Base-by-base conservation (phyloP, 352 stramenopile species). In the Globisporangium yorkense region DNA sequence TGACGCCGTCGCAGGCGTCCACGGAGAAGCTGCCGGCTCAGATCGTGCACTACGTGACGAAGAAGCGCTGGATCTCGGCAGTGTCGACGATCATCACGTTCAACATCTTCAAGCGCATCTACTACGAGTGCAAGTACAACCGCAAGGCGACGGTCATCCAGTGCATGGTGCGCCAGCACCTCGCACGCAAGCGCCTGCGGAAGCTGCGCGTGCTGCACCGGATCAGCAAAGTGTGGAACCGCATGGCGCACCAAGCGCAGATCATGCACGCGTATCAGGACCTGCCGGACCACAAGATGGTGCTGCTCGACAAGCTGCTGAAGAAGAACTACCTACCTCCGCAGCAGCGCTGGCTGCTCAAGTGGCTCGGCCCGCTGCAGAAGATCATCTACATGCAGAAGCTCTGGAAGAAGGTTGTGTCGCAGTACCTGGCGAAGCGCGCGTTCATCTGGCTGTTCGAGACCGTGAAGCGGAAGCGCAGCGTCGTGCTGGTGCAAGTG, bases 351-450 rank as follows among this genome's bases (percentile, higher is more conserved):
- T 94, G 84, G 84, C 51, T 94, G 31, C 71, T 94, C n/a, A 91
- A 87, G 63, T 94, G 84, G 84, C 69, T 94, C 8, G 84, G 82
- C 3, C 84, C 84, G 41, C 56, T 94, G 21, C 77, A 92, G 58
- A 79, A 79, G 16, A 77, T 90, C 3, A 88, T 94, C 61, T 94
- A 92, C 66, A 51, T 94, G 51, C 84, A 94, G 48, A 92, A 92
- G 60, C 77, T 85, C 18, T 94, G 84, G 78, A 88, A 88, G 61
- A 91, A 88, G 67, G 75, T 88, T 10, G 81, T 72, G 27, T 69
- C 77, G 8, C 80, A 92, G 57, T 92, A 86, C 37, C 52, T 80
- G 35, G 82, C 79, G 20, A 92, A 92, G 62, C 80, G 79, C 56
- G 82, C 77, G 8, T 92, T 94, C 65, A 43, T 94, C n/a, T 88